A percentile compares a stretch with the other conserved stretches of the same genome.
phyloP scores from a whole-genome alignment of 331 rosid genomes.

The Dryas integrifolia region DNA sequence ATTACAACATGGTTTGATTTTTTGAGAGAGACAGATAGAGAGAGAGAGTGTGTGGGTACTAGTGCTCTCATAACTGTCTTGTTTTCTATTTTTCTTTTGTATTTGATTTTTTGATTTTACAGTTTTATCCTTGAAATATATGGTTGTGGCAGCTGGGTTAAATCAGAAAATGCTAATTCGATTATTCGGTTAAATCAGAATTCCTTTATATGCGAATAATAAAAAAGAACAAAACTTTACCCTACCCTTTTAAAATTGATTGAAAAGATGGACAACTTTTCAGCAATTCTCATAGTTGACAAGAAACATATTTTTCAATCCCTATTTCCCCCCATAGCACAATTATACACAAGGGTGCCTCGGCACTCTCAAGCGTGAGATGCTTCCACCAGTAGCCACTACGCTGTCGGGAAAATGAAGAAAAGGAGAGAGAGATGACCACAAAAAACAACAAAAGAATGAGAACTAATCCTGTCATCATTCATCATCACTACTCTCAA shows the following conservation, averaged over 20 bases:
- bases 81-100: too few species aligned
- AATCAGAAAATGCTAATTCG: too few species aligned
- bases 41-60: too few species aligned
- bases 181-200: neutral
- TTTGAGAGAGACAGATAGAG: too few species aligned
- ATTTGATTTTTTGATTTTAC: too few species aligned
- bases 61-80: too few species aligned
- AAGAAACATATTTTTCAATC: neutral
- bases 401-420: neutral
- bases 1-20: too few species aligned
- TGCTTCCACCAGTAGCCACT: neutral
- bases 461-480: slow-evolving; percentile 22
- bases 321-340: neutral
- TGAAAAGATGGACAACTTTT: neutral
- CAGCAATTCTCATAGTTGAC: neutral
- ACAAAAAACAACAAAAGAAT: neutral
- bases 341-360: neutral
- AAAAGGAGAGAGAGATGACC: neutral
- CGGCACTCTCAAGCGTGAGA: neutral
- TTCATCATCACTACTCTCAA: slow-evolving; percentile 79
- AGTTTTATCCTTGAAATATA: too few species aligned
- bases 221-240: neutral
- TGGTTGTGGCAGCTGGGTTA: too few species aligned
- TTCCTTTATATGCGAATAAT: neutral
- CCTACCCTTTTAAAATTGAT: neutral